Conservation (phyloP, 805 yeast genomes). For the Pichia paraexigua region DNA sequence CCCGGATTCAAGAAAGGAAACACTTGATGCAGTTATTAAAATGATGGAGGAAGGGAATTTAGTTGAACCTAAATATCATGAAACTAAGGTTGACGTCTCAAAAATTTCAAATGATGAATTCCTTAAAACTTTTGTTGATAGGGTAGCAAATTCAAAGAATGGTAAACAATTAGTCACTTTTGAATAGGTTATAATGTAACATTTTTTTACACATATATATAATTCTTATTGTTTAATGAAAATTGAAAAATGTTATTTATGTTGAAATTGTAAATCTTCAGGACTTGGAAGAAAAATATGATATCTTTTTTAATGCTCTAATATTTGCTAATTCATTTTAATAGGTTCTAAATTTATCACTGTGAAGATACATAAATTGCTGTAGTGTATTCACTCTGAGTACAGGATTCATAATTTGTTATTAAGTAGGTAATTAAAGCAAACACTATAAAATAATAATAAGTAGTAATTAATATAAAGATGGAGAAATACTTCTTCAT, state of each 20-base stretch:
- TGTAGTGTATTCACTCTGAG: too few relatives aligned
- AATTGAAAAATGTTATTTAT: not conserved
- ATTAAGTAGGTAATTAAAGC: too few relatives aligned
- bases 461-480: too few relatives aligned
- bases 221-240: not conserved
- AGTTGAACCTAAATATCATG: slow-evolving; percentile 37
- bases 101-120: slow-evolving; percentile 35
- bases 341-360: too few relatives aligned
- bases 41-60: slow-evolving; percentile 54
- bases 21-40: slow-evolving; percentile 47
- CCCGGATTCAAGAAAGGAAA: slow-evolving; percentile 50
- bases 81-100: slow-evolving; percentile 27
- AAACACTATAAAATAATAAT: too few relatives aligned
- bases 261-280: not conserved
- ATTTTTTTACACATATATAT: not conserved
- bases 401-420: too few relatives aligned
- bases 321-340: too few relatives aligned
- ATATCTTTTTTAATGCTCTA: too few relatives aligned
- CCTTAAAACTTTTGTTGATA: slow-evolving; percentile 34
- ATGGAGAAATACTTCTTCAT: too few relatives aligned
- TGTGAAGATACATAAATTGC: too few relatives aligned
- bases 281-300: too few relatives aligned
- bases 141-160: slow-evolving; percentile 32
- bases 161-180: slow-evolving; percentile 39
- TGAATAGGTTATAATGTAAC: slow-evolving; percentile 11